These are phyloP conservation scores for Clitopilus passeckerianus DNA, from an alignment of 768 basidiomycete genomes.

Conservation along the genomic window DNA sequence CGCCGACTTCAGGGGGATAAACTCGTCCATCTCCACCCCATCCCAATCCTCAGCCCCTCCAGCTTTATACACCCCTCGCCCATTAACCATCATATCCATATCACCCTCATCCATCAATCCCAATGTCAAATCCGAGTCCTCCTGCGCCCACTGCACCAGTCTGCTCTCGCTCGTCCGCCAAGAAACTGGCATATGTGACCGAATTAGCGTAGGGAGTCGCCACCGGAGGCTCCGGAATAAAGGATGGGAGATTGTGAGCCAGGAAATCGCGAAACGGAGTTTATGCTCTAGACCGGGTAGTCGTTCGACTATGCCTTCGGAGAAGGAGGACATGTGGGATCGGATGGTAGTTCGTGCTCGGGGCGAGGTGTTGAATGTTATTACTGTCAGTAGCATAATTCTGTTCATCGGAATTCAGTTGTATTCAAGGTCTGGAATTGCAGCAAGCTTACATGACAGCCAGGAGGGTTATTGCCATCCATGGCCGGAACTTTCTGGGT, in stretches of 20 bases:
- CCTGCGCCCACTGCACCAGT: constrained; percentile 43
- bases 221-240: not conserved
- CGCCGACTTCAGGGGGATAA: constrained; percentile 34
- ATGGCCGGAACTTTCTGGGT: not conserved
- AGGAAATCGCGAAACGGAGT: not conserved
- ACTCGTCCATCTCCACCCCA: constrained; percentile 28
- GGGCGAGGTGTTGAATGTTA: not conserved
- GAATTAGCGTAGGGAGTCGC: not conserved
- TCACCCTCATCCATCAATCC: constrained; percentile 8
- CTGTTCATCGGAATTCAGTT: not conserved
- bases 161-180: constrained; percentile 29
- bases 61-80: constrained; percentile 7
- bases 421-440: not conserved
- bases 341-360: not conserved
- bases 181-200: not conserved
- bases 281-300: not conserved
- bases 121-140: constrained; percentile 29
- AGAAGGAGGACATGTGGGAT: not conserved
- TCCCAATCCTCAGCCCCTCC: constrained; percentile 22
- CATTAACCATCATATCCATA: constrained; percentile 43
- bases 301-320: not conserved
- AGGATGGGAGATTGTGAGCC: not conserved
- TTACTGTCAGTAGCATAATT: not conserved
- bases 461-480: not conserved
- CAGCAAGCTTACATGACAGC: not conserved